Base-by-base conservation (phyloP, 2,329 filamentous ascomycete genomes). In the Sclerotinia nivalis region DNA sequence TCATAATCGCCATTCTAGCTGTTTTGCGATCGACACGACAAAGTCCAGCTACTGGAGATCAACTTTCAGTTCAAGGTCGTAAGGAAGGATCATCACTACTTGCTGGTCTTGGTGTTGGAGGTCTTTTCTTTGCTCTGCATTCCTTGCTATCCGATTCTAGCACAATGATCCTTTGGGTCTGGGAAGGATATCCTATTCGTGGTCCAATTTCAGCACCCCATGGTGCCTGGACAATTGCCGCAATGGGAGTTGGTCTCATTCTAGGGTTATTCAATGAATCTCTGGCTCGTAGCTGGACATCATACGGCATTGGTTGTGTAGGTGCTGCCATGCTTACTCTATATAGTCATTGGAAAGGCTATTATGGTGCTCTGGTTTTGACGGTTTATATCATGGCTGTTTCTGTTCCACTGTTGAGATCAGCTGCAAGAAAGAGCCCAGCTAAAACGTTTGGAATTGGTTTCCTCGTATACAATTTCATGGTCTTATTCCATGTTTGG, bases 401-500 rank as follows among this genome's bases (percentile, higher is more conserved):
- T 56, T 87, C 93, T 3, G 88, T 93, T 0, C 88, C 91, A 0
- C 81, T 99, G 55, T 88, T 99, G 71, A 84, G 85, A 20, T 90
- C 91, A 66, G 93, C 93, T 37, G 87, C 92, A 37, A 90, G 90
- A 77, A 91, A 92, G 79, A 90, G 85, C 66, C 93, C 93, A 0
- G 92, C 89, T 7, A 85, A 85, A 37, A 93, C 92, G 0, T 99
- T 99, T 78, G 96, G 95, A 3, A 79, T 96, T 20, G 95, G 92
- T 5, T 97, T 97, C 82, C 82, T 97, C 66, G 80, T 97, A 62
- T 99, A 98, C 84, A 97, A 98, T 80, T 86, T 98, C 76, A 83
- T 98, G 82, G 90, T 97, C 6, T 87, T 99, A n/a, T 97, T 97
- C 84, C 95, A 98, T 78, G 93, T 97, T 69, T 99, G 96, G 96